phyloP scores from a whole-genome alignment of 1,139 yeast genomes.

The Blastobotrys arbuscula region DNA sequence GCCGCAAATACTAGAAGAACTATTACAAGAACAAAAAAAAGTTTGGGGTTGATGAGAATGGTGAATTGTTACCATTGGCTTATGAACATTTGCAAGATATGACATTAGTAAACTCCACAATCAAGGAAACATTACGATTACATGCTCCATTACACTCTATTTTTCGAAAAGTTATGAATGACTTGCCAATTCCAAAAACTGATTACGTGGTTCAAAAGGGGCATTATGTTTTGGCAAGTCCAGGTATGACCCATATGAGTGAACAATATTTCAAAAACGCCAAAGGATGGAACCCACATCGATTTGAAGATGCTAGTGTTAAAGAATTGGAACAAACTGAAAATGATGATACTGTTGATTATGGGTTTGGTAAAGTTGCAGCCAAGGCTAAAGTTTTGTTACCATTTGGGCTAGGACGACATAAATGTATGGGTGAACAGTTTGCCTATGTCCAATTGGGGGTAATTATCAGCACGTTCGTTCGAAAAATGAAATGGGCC shows the following conservation, averaged over 20 bases:
- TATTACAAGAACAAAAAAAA: slow-evolving; percentile 64
- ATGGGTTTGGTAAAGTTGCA: slow-evolving; percentile 92
- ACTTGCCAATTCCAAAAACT: slow-evolving; percentile 75
- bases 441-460: slow-evolving; percentile 95
- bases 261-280: slow-evolving; percentile 74
- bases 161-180: slow-evolving; percentile 81
- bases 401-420: slow-evolving; percentile 99
- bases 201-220: slow-evolving; percentile 81
- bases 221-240: slow-evolving; percentile 85
- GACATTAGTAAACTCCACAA: slow-evolving; percentile 73
- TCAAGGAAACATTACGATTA: slow-evolving; percentile 89
- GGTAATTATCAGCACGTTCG: slow-evolving; percentile 67
- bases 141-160: slow-evolving; percentile 96
- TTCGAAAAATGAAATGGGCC: slow-evolving; percentile 75
- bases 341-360: slow-evolving; percentile 64
- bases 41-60: slow-evolving; percentile 49
- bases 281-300: slow-evolving; percentile 65
- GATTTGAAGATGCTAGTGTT: slow-evolving; percentile 66
- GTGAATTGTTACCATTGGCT: slow-evolving; percentile 44
- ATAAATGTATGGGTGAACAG: slow-evolving; percentile 98
- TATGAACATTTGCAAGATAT: slow-evolving; percentile 80
- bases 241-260: slow-evolving; percentile 81
- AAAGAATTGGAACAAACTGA: slow-evolving; percentile 34
- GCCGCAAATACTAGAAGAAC: slow-evolving; percentile 76
- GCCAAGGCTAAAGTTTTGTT: slow-evolving; percentile 95